Base-by-base conservation (phyloP, 75 land plant species). In the Cunninghamia lanceolata region DNA sequence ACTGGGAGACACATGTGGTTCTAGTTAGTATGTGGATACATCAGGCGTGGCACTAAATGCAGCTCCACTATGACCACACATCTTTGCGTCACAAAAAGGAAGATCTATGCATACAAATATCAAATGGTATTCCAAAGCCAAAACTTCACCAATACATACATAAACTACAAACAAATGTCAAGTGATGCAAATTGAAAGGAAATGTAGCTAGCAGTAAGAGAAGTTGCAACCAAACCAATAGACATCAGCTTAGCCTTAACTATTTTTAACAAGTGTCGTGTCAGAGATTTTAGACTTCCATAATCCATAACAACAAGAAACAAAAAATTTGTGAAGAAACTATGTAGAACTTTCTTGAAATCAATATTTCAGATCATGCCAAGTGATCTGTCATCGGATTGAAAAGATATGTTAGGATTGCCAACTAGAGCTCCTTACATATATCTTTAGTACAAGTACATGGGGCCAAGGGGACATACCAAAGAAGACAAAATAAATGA, bases 121-220 rank as follows among this genome's bases (percentile, higher is more conserved):
- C 45, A 77, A 40, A 34, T 19, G 9, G 75, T 15, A 7, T 38
- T 40, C 4, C 52, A 19, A 42, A 21, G 21, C 25, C 7, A 39
- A 40, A 77, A 21, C 21, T 32, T 74, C 77, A 39, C 25, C 80
- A 6, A 77, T 35, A 17, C 9, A 38, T 19, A 34, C 9, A 16
- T 14, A 16, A 77, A 77, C 5, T 21, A 11, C 28, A 17, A 40
- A 38, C 25, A 77, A 77, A 17, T 38, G 43, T 35, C 80, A 77
- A 39, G 38, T 77, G 80, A 40, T 38, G 80, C 25, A 77, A 77
- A 16, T 77, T 77, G 25, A 77, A 77, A 77, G 80, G 28, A 77
- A 40, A 77, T 77, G 15, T 32, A 40, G 80, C 6, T 38, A 15
- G 28, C 21, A 77, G 40, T 6, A 39, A 36, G 45, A 77, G 45